Conservation (phyloP, 139 green algal genomes). For the Choricystis sp. region DNA sequence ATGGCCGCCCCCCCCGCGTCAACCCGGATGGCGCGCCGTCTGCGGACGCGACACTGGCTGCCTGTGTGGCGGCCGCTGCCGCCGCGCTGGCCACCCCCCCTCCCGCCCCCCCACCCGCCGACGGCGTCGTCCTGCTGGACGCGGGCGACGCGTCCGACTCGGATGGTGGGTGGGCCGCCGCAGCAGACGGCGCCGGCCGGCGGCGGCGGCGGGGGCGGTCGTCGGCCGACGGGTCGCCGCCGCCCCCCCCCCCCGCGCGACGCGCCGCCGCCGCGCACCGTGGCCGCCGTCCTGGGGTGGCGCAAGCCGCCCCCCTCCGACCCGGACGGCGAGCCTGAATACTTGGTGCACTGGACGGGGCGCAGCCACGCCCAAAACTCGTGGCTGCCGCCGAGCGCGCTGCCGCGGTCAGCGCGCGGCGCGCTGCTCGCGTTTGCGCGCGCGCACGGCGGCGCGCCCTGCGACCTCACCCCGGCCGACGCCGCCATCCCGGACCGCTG, state of each 20-base stretch:
- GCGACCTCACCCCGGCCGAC: slow-evolving; percentile 15
- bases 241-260: background rate
- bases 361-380: slow-evolving; percentile 66
- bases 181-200: slow-evolving; percentile 6
- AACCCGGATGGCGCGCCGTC: slow-evolving; percentile 1
- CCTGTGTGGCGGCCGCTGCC: slow-evolving; percentile 39
- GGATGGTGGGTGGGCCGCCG: slow-evolving; percentile 41
- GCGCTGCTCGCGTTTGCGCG: slow-evolving; percentile 74
- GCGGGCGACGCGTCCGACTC: slow-evolving; percentile 40
- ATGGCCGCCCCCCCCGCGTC: slow-evolving; percentile 1
- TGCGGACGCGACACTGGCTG: slow-evolving; percentile 17
- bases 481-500: slow-evolving; percentile 16
- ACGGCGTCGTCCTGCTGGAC: slow-evolving; percentile 2
- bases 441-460: slow-evolving; percentile 26
- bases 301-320: slow-evolving; percentile 8
- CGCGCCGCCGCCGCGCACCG: slow-evolving; percentile 9
- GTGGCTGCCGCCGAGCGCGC: slow-evolving; percentile 44
- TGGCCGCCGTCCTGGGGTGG: slow-evolving; percentile 60
- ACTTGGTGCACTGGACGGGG: slow-evolving; percentile 66
- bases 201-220: slow-evolving; percentile 12
- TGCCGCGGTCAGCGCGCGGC: slow-evolving; percentile 48
- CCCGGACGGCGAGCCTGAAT: slow-evolving; percentile 29
- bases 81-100: slow-evolving; percentile 9
- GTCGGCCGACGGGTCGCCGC: slow-evolving; percentile 25
- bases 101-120: slow-evolving; percentile 1